Base-by-base conservation (phyloP, 1,139 yeast genomes). In the Pichia sp. region DNA sequence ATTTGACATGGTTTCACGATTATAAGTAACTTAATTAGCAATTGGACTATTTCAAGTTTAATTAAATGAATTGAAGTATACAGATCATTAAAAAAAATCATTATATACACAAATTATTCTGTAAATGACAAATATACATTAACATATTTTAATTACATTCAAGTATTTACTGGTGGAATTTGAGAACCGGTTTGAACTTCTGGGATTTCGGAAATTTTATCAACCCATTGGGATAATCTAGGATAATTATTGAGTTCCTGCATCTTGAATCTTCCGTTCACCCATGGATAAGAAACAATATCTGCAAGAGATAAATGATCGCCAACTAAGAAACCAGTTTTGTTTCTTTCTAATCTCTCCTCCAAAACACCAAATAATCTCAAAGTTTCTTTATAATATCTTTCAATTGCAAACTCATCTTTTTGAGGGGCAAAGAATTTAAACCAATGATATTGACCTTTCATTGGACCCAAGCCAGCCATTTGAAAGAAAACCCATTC, bases 391-490 rank as follows among this genome's bases (percentile, higher is more conserved):
- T 66, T 68, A 15, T 57, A 50, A 58, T 74, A 81, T 50, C 85
- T 68, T 32, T 71, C 65, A 46, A 74, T 72, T n/a, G 71, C 85
- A 55, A 76, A 77, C 29, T 72, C 77, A 39, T 76, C 60, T 56
- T 76, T 60, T 48, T 72, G 82, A 0, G 67, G 63, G 4, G 82
- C 78, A 56, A 48, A 71, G 3, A 58, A 37, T 5, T 48, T 45
- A 59, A 78, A 80, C 59, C 75, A 80, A 53, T 65, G 63, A 35
- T 76, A 77, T 58, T 79, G 83, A 12, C 85, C 84, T 55, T 73
- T 79, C 72, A 76, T 75, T 48, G 85, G 84, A 24, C 83, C 81
- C 44, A 76, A 65, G 7, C 82, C 82, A 0, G 81, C 77, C 64
- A 76, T 72, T 60, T 77, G 83, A 68, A 77, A 80, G 45, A 71